These are phyloP conservation scores for Mycena crocata DNA, from an alignment of 768 basidiomycete genomes.

Conservation along the genomic window DNA sequence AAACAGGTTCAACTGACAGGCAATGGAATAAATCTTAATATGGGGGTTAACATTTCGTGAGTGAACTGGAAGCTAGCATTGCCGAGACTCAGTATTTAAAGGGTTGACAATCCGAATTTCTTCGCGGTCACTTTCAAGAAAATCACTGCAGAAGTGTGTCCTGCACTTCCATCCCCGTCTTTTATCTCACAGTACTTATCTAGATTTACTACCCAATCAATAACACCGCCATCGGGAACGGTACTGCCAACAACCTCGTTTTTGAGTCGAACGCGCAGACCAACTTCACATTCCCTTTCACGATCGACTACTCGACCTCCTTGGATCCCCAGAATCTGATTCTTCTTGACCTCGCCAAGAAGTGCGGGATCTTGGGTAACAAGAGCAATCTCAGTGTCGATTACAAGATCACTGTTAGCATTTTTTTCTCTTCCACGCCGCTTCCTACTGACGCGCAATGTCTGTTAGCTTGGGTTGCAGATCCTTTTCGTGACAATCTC, in stretches of 20 bases:
- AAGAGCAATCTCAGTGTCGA: conserved; percentile 65
- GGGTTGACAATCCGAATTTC: conserved; percentile 86
- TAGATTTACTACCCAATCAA: conserved; percentile 84
- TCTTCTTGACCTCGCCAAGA: conserved; percentile 69
- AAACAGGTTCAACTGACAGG: conserved; percentile 51
- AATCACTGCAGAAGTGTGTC: conserved; percentile 69
- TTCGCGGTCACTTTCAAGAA: conserved; percentile 75
- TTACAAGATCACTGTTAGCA: conserved; percentile 74
- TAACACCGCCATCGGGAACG: conserved; percentile 75
- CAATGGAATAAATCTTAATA: conserved; percentile 65
- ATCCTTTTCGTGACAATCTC: conserved; percentile 75
- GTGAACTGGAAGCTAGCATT: conserved; percentile 36
- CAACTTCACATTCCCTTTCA: conserved; percentile 82
- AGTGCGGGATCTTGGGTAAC: conserved; percentile 67
- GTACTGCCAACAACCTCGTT: conserved; percentile 57
- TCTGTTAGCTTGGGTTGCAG: conserved; percentile 67
- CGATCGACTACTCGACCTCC: conserved; percentile 67
- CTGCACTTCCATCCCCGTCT: neutral
- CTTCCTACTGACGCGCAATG: conserved; percentile 7
- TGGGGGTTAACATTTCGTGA: conserved; percentile 76
- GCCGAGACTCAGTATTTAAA: conserved; percentile 43
- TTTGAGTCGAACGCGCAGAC: conserved; percentile 67
- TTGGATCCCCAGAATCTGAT: conserved; percentile 65
- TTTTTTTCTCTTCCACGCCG: conserved; percentile 18
- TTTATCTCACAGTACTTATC: neutral